Percentiles rank a stretch among this genome's conserved stretches.
Conservation (phyloP, 148 eudicot genomes). For the Rhododendron kiyosumense region DNA sequence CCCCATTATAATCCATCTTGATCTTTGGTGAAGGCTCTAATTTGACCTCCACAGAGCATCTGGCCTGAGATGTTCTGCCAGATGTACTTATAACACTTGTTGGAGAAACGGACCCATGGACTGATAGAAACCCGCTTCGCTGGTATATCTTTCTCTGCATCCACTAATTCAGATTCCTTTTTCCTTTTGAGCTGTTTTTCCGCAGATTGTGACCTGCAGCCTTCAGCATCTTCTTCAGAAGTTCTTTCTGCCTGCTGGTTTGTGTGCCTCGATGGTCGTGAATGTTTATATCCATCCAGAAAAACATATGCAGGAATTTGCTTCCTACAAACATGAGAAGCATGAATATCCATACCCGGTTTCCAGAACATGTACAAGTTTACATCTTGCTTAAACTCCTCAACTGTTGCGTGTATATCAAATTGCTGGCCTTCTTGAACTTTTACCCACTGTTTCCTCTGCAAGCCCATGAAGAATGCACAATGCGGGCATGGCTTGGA, state of each 20-base stretch:
- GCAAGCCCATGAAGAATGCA: constrained; percentile 52
- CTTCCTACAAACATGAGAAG: constrained; percentile 40
- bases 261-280: constrained; percentile 31
- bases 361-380: constrained; percentile 33
- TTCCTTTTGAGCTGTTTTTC: constrained; percentile 48
- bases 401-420: constrained; percentile 44
- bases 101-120: constrained; percentile 49
- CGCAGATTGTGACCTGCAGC: constrained; percentile 27
- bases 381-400: constrained; percentile 41
- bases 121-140: constrained; percentile 56
- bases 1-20: constrained; percentile 17
- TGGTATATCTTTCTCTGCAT: constrained; percentile 25
- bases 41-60: constrained; percentile 27
- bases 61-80: constrained; percentile 17
- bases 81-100: constrained; percentile 33
- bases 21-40: constrained; percentile 9
- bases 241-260: constrained; percentile 33
- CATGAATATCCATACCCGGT: constrained; percentile 42
- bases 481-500: constrained; percentile 35
- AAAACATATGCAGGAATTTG: constrained; percentile 46
- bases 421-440: constrained; percentile 47
- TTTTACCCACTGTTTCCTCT: constrained; percentile 36
- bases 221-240: constrained; percentile 32
- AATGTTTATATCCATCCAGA: constrained; percentile 31
- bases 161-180: constrained; percentile 31